A percentile compares a stretch with the other conserved stretches of the same genome.
Conservation (phyloP, 495 filamentous ascomycete species). For the Astrothelium macrocarpum region DNA sequence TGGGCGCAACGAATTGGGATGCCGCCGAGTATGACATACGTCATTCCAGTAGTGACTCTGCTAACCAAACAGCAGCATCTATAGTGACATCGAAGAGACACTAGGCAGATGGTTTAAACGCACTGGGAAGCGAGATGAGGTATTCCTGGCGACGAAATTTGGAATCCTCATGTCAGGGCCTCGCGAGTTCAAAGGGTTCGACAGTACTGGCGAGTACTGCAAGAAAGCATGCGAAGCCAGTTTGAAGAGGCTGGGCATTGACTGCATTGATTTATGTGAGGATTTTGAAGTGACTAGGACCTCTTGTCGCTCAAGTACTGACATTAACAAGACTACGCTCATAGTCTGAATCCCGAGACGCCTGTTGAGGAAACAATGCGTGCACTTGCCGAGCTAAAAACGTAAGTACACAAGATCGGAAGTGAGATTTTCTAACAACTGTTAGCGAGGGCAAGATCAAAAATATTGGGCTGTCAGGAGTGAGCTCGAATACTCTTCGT, state of each 20-base stretch:
- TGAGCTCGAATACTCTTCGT: slow-evolving; percentile 34
- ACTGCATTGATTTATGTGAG: slow-evolving; percentile 8
- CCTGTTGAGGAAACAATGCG: slow-evolving; percentile 43
- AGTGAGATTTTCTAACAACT: not conserved
- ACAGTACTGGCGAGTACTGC: slow-evolving; percentile 39
- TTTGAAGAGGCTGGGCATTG: slow-evolving; percentile 33
- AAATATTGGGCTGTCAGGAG: slow-evolving; percentile 41
- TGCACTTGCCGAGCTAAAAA: slow-evolving; percentile 41
- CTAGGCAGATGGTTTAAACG: slow-evolving; percentile 48
- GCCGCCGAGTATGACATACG: slow-evolving; percentile 37
- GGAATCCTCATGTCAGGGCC: slow-evolving; percentile 29
- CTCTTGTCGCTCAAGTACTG: too few relatives aligned
- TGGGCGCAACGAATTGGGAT: slow-evolving; percentile 49
- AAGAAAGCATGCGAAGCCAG: slow-evolving; percentile 38
- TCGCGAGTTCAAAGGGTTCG: slow-evolving; percentile 11
- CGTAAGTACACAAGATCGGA: slow-evolving; percentile 22
- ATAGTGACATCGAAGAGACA: slow-evolving; percentile 44
- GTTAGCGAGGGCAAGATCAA: slow-evolving; percentile 43
- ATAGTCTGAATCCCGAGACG: slow-evolving; percentile 28
- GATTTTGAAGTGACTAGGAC: too few relatives aligned
- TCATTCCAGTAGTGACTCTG: not conserved
- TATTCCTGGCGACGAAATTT: slow-evolving; percentile 54
- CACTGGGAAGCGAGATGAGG: slow-evolving; percentile 44
- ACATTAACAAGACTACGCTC: slow-evolving; percentile 23
- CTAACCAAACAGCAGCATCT: slow-evolving; percentile 17